A percentile compares a stretch with the other conserved stretches of the same genome.
phyloP scores from a whole-genome alignment of 306 rosid species.

The Ochetophila trinervis region DNA sequence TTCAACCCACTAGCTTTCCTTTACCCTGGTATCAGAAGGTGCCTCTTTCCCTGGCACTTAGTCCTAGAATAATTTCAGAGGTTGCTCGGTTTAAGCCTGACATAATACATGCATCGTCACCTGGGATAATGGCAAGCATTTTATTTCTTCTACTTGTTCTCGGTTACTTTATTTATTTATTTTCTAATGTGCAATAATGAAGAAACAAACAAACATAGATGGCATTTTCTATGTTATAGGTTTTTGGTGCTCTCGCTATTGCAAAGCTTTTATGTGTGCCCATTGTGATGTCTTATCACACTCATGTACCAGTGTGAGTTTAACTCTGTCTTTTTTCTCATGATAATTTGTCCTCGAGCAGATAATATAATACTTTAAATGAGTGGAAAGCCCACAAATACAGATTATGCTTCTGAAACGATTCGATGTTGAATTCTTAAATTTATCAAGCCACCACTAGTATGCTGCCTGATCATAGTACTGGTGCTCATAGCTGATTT shows the following conservation, averaged over 20 bases:
- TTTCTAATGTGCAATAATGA: background rate
- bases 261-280: constrained; percentile 85
- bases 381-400: constrained; percentile 1
- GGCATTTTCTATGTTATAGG: constrained; percentile 47
- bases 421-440: background rate
- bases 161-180: constrained; percentile 1
- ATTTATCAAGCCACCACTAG: background rate
- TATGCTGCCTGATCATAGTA: background rate
- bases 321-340: constrained; percentile 11
- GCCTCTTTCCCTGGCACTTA: constrained; percentile 95
- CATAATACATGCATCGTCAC: constrained; percentile 97
- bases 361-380: background rate
- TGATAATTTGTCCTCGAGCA: background rate
- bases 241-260: constrained; percentile 89
- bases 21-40: constrained; percentile 91
- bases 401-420: background rate
- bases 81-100: constrained; percentile 97
- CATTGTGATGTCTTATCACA: constrained; percentile 96
- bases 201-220: constrained; percentile 11
- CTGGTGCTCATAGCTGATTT: background rate
- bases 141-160: background rate
- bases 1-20: constrained; percentile 69
- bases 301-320: constrained; percentile 96
- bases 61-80: constrained; percentile 97
- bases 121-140: constrained; percentile 86